Evolutionary conservation across 148 eudicot genomes (phyloP).

Genomic region (Chenopodium quinoa): DNA sequence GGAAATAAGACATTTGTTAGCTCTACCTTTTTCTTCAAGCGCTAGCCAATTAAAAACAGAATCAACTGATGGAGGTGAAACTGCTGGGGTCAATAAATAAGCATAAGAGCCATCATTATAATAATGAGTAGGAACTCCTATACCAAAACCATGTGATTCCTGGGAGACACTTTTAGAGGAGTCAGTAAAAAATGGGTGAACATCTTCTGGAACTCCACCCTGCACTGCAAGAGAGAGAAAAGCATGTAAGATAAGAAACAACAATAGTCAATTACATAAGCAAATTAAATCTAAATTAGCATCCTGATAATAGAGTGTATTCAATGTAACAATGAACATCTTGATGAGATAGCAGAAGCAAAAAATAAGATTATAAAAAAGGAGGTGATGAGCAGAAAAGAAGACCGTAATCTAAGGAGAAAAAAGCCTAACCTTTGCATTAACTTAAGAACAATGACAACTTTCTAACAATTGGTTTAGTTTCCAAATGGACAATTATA

Average conservation of each 20-base stretch:
- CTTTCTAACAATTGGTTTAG: neutral
- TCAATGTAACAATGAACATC: too few relatives aligned
- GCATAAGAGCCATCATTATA: constrained; percentile 65
- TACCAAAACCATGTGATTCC: constrained; percentile 22
- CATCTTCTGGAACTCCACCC: constrained; percentile 32
- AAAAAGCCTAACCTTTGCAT: neutral
- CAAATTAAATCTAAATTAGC: constrained; percentile 1
- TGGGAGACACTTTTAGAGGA: constrained; percentile 25
- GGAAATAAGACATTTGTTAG: neutral
- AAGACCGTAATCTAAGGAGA: neutral
- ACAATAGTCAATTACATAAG: neutral
- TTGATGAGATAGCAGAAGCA: neutral
- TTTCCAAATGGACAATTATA: neutral
- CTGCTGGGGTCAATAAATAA: constrained; percentile 71
- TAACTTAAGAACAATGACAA: neutral
- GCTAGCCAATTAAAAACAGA: constrained; percentile 65
- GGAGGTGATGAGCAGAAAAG: too few relatives aligned
- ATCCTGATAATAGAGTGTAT: neutral
- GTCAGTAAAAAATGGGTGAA: constrained; percentile 47
- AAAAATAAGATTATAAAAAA: too few relatives aligned
- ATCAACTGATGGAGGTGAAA: constrained; percentile 64
- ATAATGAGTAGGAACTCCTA: constrained; percentile 57
- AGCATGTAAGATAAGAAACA: neutral
- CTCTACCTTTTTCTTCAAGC: constrained; percentile 40
- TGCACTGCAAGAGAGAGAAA: constrained; percentile 34